Evolutionary conservation across 352 stramenopile species (phyloP), one percentile per base, ranked within the genome.

Genomic region (Phytophthora pluvialis): DNA sequence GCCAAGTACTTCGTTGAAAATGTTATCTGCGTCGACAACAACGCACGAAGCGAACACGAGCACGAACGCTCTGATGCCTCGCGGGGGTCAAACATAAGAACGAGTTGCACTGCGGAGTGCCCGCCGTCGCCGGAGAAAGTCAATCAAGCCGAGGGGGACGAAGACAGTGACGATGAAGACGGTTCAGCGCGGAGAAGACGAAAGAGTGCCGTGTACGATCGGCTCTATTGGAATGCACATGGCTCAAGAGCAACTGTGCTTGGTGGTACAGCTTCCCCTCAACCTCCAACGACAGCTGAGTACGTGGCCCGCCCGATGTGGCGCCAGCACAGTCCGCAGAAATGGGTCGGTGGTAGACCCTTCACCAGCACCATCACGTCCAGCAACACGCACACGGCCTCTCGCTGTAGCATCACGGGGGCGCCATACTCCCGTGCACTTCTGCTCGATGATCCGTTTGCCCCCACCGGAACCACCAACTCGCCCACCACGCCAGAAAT

Each of bases 1-100:
- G 80, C 66, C 36, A 84, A 86, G 58, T 89, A 83, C 47, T 89
- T 88, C 31, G 70, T 86, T 8, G 53, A 73, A n/a, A 76, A 89
- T 62, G 40, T 86, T 10, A 60, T 89, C 42, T 57, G 54, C 12
- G 38, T 55, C 15, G 61, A 77, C 38, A 67, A 68, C 28, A 64
- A 69, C 26, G 15, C 26, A 5, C 39, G 21, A 25, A 49, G 28
- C 15, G 64, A 64, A 21, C 15, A 50, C n/a, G 64, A 72, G n/a
- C 55, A 44, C 16, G 48, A 70, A 11, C 50, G 40, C 18, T 16
- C 16, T 3, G 46, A 64, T 13, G 29, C 25, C 16, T 67, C 43
- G 26, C n/a, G 18, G 28, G 32, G 6, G 12, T 56, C 43, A 1
- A 59, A 64, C 6, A 25, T 28, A 15, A 70, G 69, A 43, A 67